Evolutionary conservation across 306 rosid genomes (phyloP).

Genomic region (Purshia tridentata): DNA sequence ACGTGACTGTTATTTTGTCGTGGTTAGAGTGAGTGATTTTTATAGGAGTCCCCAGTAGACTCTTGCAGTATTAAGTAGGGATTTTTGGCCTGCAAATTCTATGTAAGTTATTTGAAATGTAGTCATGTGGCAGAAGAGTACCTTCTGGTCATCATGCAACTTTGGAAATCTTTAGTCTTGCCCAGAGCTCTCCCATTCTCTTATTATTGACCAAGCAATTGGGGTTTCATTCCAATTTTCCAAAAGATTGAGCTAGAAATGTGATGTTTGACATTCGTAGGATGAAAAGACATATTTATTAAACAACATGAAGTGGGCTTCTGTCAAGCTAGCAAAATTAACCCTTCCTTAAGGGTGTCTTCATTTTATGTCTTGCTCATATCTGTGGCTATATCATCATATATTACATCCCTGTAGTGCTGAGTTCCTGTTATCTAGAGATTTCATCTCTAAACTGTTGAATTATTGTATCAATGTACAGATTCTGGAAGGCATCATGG

Average conservation of each 20-base stretch:
- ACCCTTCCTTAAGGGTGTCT: background rate
- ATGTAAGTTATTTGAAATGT: background rate
- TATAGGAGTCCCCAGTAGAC: background rate
- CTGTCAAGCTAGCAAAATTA: too few relatives aligned
- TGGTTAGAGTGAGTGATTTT: background rate
- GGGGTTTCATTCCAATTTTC: background rate
- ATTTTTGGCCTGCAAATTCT: background rate
- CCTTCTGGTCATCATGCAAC: background rate
- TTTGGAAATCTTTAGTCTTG: background rate
- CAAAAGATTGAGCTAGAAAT: background rate
- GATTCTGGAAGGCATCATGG: constrained; percentile 71
- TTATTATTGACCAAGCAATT: background rate
- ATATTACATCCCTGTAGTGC: background rate
- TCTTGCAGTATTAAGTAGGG: background rate
- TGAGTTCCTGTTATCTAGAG: constrained; percentile 13
- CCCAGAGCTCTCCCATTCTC: background rate
- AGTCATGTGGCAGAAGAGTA: background rate
- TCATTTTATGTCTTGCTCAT: background rate
- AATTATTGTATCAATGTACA: constrained; percentile 36
- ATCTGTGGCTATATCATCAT: background rate
- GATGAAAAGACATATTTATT: background rate
- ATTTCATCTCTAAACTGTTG: constrained; percentile 19
- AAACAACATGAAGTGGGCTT: too few relatives aligned
- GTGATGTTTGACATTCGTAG: background rate
- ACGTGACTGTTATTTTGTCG: constrained; percentile 8